Percentiles rank a stretch among this genome's conserved stretches.
phyloP scores from a whole-genome alignment of 2,329 filamentous ascomycete species.

The Penicillium sp. region DNA sequence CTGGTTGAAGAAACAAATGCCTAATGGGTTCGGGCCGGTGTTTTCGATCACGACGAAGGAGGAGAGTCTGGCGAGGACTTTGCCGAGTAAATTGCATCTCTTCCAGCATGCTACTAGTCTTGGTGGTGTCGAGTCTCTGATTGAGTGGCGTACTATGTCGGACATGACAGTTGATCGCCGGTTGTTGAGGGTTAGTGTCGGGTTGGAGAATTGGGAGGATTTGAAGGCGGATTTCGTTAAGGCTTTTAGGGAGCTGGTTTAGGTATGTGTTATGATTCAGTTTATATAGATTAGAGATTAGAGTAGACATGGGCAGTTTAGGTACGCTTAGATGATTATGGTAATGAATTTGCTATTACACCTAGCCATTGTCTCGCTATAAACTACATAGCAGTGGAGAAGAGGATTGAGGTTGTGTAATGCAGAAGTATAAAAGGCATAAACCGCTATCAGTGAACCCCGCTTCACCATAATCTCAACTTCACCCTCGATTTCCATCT shows the following conservation, averaged over 20 bases:
- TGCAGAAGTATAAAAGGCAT: background rate
- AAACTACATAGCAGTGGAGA: too few species aligned
- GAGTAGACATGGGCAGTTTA: too few species aligned
- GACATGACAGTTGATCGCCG: slow-evolving; percentile 66
- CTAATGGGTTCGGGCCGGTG: slow-evolving; percentile 80
- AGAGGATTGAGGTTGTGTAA: background rate
- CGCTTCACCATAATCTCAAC: background rate
- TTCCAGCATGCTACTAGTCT: slow-evolving; percentile 95
- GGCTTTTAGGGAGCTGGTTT: slow-evolving; percentile 56
- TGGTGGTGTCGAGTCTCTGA: slow-evolving; percentile 88
- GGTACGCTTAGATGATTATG: too few species aligned
- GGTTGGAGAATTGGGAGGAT: slow-evolving; percentile 82
- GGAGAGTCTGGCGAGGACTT: slow-evolving; percentile 55
- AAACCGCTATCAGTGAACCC: background rate
- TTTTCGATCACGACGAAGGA: slow-evolving; percentile 68
- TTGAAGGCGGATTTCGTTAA: slow-evolving; percentile 67
- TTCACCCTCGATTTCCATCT: background rate
- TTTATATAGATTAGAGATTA: too few species aligned
- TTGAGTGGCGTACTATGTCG: slow-evolving; percentile 93
- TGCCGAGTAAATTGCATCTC: slow-evolving; percentile 72
- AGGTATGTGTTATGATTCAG: background rate
- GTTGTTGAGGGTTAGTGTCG: slow-evolving; percentile 75
- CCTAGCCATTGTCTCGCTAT: too few species aligned
- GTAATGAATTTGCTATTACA: too few species aligned
- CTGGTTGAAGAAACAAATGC: slow-evolving; percentile 87